A percentile compares a stretch with the other conserved stretches of the same genome.
These are phyloP conservation scores for Sporisorium sorghi DNA, from an alignment of 1,284 basidiomycete genomes.

Conservation along the genomic window DNA sequence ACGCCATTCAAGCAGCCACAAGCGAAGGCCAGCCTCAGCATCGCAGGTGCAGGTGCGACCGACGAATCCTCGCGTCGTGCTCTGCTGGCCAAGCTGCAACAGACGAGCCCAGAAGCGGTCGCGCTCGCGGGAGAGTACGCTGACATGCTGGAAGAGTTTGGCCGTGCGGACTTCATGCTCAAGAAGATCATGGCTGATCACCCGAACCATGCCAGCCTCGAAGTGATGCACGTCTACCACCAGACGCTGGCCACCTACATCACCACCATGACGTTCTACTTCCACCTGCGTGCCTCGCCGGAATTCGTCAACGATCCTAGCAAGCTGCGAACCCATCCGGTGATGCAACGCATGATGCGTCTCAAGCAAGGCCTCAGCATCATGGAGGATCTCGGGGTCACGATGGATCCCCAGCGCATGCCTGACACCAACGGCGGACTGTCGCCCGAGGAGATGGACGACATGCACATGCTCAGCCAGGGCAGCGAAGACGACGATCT, in stretches of 20 bases:
- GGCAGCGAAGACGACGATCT: constrained; percentile 58
- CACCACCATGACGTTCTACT: constrained; percentile 90
- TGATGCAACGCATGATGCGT: constrained; percentile 82
- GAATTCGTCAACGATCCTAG: constrained; percentile 47
- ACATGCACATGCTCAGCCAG: constrained; percentile 51
- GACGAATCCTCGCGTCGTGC: constrained; percentile 57
- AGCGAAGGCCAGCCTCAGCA: background rate
- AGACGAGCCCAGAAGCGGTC: constrained; percentile 80
- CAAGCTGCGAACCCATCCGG: constrained; percentile 72
- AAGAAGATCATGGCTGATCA: constrained; percentile 74
- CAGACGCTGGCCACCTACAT: constrained; percentile 88
- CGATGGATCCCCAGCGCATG: constrained; percentile 35
- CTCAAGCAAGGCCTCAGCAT: constrained; percentile 85
- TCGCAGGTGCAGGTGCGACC: background rate
- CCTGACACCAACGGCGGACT: constrained; percentile 20
- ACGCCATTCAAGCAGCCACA: background rate
- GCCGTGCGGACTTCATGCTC: constrained; percentile 74
- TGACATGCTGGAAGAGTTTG: constrained; percentile 73
- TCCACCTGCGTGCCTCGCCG: constrained; percentile 79
- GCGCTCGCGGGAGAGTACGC: constrained; percentile 73
- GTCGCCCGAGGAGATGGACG: constrained; percentile 43
- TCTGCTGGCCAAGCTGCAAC: constrained; percentile 80
- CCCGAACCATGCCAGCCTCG: constrained; percentile 72
- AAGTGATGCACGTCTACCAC: constrained; percentile 55
- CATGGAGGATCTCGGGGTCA: constrained; percentile 72